A percentile compares a stretch with the other conserved stretches of the same genome.
Conservation (phyloP, 306 rosid genomes). For the Vicia sativa region DNA sequence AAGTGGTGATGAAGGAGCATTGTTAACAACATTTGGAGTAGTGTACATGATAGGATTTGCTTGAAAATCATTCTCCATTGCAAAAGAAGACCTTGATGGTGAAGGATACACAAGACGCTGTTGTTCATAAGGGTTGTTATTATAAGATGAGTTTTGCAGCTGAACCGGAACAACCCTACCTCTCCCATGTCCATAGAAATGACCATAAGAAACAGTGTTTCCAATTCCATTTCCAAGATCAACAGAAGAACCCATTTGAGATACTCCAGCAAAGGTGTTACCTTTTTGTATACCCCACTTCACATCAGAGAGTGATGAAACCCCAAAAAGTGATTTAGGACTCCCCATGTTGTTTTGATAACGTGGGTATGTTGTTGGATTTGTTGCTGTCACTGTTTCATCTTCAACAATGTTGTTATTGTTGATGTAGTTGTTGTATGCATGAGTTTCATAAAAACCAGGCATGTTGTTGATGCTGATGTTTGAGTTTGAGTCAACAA, state of each 20-base stretch:
- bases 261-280: neutral
- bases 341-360: neutral
- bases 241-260: constrained; percentile 5
- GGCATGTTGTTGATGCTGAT: neutral
- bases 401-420: neutral
- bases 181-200: neutral
- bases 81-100: constrained; percentile 11
- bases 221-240: neutral
- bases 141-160: neutral
- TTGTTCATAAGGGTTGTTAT: constrained; percentile 7
- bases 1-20: constrained; percentile 2
- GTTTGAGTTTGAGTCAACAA: neutral
- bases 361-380: neutral
- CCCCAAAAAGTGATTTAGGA: constrained; percentile 1
- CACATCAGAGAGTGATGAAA: neutral
- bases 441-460: neutral
- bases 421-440: neutral
- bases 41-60: neutral
- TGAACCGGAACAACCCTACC: constrained; percentile 5
- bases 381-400: neutral
- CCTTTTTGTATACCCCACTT: constrained; percentile 11
- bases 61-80: neutral
- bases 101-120: neutral
- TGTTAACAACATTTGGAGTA: constrained; percentile 6
- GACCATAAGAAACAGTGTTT: constrained; percentile 3